Evolutionary conservation across 1,284 basidiomycete species (phyloP).

Genomic region (Rhodotorula mucilaginosa): DNA sequence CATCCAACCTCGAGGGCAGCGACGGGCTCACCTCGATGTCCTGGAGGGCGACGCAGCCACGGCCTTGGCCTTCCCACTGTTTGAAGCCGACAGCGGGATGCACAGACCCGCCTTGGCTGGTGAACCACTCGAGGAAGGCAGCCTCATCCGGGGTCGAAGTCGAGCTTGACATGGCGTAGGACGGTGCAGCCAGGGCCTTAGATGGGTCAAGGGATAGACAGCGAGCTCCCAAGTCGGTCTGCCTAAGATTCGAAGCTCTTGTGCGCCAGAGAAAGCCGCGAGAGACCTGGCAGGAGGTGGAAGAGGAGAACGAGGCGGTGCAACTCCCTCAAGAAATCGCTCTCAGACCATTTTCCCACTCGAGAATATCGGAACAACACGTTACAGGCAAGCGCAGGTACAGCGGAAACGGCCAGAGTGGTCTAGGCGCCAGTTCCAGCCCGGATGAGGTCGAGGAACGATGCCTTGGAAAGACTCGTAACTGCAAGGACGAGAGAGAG

Average conservation of each 20-base stretch:
- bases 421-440: conserved; percentile 26
- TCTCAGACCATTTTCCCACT: background rate
- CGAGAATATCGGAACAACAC: no score
- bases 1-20: background rate
- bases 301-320: background rate
- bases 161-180: conserved; percentile 7
- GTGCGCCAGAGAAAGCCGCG: no score
- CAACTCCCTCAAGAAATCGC: no score
- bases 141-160: conserved; percentile 9
- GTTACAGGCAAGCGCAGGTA: no score
- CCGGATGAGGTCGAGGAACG: conserved; percentile 46
- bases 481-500: conserved; percentile 30
- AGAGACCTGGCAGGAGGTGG: background rate
- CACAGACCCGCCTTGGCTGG: conserved; percentile 47
- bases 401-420: no score
- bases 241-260: no score
- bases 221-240: no score
- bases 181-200: background rate
- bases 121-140: conserved; percentile 51
- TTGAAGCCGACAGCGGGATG: conserved; percentile 53
- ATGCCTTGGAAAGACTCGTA: conserved; percentile 47
- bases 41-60: conserved; percentile 67
- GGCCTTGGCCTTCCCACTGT: conserved; percentile 60
- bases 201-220: background rate
- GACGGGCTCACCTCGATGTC: conserved; percentile 64